Evolutionary conservation across 177 flowering plant species (phyloP), one percentile per base, ranked within the genome.

Genomic region (Vitis hybrid): DNA sequence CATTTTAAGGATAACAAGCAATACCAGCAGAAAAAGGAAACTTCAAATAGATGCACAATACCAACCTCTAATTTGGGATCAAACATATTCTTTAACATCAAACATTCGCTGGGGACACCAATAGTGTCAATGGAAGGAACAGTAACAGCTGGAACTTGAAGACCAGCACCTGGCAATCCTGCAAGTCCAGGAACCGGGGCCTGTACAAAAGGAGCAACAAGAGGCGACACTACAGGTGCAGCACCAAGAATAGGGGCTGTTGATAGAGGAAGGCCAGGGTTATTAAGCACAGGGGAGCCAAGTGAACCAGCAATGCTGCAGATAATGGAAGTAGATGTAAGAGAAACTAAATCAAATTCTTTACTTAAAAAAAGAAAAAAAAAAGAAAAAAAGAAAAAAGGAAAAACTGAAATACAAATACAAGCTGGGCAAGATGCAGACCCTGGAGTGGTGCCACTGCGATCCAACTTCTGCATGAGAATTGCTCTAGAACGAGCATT

Each of bases 401-500:
- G 11, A 3, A 13, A 8, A 55, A 32, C 21, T 19, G 63, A 11
- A 2, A 69, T 21, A 55, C 3, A 21, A 46, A 58, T 27, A 68
- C 13, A 56, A 65, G 55, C 24, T 16, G 3, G 21, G 50, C 32
- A 70, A 35, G 54, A 57, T 24, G 30, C 74, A 66, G 74, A 92
- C 97, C 92, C 83, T 74, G 90, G 60, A n/a, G 89, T 79, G 69
- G 82, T 78, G 56, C 97, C 97, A 74, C 81, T 90, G 24, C 99
- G 94, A 72, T 93, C 99, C 85, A 94, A 78, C 80, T 91, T 94
- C 80, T 78, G 87, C 98, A 94, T 93, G 56, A 93, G 90, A 67
- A 83, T 64, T 61, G 95, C 93, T 74, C 98, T 88, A 60, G 98
- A 89, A 35, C 83, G 83, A 64, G 98, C 94, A 87, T 94, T 93